A percentile compares a stretch with the other conserved stretches of the same genome.
Evolutionary conservation across 2,329 filamentous ascomycete genomes (phyloP).

Genomic region (Botrytis sinoallii): DNA sequence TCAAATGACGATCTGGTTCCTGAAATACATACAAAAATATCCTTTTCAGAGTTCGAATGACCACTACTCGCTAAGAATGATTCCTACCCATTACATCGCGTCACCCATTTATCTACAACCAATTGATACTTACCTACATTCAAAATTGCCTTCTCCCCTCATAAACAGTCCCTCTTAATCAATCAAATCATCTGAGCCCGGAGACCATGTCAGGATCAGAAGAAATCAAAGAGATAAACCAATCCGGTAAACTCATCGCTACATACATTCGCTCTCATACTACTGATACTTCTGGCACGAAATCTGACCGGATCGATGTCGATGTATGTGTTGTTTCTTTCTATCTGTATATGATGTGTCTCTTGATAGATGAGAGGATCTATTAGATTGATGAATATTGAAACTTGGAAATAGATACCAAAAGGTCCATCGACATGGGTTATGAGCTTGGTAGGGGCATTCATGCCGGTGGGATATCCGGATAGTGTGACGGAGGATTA

Average conservation of each 20-base stretch:
- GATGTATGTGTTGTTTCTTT: constrained; percentile 23
- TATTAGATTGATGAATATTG: not conserved
- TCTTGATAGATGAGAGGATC: not conserved
- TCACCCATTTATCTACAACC: not conserved
- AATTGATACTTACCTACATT: not conserved
- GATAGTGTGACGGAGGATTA: constrained; percentile 70
- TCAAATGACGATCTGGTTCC: not conserved
- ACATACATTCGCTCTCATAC: constrained; percentile 30
- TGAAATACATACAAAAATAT: not conserved
- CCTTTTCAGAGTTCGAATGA: not conserved
- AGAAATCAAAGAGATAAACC: constrained; percentile 34
- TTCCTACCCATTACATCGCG: not conserved
- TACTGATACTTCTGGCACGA: not conserved
- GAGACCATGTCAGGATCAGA: not conserved
- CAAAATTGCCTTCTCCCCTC: not conserved
- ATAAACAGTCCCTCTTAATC: not conserved
- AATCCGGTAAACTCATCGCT: constrained; percentile 36
- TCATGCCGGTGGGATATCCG: constrained; percentile 67
- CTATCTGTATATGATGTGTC: not conserved
- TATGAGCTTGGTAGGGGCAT: constrained; percentile 51
- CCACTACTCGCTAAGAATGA: not conserved
- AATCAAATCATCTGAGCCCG: not conserved
- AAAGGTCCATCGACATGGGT: constrained; percentile 30
- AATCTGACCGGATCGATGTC: constrained; percentile 30
- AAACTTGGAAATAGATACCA: constrained; percentile 26